These are phyloP conservation scores for Schizophyllum commune DNA, from an alignment of 1,284 basidiomycete genomes.

Conservation along the genomic window DNA sequence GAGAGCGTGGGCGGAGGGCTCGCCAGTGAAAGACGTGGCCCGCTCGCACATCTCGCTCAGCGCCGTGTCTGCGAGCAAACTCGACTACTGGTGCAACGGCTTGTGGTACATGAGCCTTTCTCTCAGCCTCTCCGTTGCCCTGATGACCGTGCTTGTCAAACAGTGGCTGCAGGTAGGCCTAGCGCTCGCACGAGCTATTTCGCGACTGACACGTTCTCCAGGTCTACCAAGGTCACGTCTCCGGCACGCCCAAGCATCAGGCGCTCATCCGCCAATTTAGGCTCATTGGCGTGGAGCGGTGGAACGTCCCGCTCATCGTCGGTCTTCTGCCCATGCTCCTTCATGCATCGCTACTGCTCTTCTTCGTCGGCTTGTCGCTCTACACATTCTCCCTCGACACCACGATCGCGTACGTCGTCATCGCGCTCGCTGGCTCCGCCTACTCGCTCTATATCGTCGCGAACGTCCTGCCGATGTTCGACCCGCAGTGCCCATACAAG, in stretches of 20 bases:
- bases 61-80: background rate
- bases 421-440: too few species aligned
- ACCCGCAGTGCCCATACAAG: too few species aligned
- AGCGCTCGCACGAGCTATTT: background rate
- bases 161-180: constrained; percentile 5
- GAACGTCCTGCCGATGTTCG: too few species aligned
- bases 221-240: background rate
- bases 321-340: constrained; percentile 24
- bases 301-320: constrained; percentile 9
- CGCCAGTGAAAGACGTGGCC: background rate
- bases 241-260: background rate
- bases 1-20: constrained; percentile 1
- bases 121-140: constrained; percentile 10
- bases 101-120: constrained; percentile 10
- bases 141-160: constrained; percentile 11
- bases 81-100: constrained; percentile 11
- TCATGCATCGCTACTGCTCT: constrained; percentile 27
- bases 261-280: constrained; percentile 10
- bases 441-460: too few species aligned
- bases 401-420: too few species aligned
- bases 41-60: background rate
- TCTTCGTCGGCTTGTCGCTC: too few species aligned
- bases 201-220: background rate
- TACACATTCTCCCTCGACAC: too few species aligned
- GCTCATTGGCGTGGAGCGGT: constrained; percentile 8